Conservation (phyloP, 2,329 filamentous ascomycete genomes). For the Trichoderma cornu-damae region DNA sequence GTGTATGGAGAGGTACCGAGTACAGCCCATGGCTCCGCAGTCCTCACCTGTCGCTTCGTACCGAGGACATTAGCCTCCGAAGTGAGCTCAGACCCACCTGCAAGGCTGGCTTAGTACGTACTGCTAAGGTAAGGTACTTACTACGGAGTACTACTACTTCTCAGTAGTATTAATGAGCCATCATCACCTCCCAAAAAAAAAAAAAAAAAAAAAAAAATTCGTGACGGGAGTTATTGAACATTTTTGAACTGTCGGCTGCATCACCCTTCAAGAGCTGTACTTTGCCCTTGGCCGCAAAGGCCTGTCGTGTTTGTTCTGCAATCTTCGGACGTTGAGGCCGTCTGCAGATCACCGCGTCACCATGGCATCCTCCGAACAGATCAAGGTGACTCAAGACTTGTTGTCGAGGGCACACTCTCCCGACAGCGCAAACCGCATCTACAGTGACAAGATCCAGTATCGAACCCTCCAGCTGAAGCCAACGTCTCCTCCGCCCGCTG, state of each 20-base stretch:
- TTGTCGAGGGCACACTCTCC: constrained; percentile 76
- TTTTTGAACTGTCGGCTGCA: background rate
- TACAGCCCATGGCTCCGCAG: background rate
- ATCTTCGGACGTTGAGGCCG: background rate
- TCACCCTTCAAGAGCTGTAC: background rate
- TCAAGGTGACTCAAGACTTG: constrained; percentile 54
- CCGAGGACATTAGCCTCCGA: background rate
- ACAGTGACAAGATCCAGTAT: constrained; percentile 75
- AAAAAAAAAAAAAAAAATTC: no score
- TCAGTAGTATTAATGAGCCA: no score
- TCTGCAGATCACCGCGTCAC: background rate
- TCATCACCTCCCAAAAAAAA: no score
- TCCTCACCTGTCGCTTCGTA: background rate
- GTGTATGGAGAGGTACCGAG: background rate
- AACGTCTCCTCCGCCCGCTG: constrained; percentile 59
- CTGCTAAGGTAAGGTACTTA: no score
- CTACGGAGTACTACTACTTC: no score
- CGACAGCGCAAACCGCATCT: constrained; percentile 64
- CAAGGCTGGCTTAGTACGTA: no score
- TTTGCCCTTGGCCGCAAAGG: background rate
- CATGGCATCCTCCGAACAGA: constrained; percentile 35
- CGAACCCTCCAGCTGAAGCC: constrained; percentile 75
- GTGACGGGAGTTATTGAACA: background rate
- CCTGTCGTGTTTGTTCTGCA: background rate
- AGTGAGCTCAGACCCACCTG: constrained; percentile 25